Conservation (phyloP, 1,284 basidiomycete species). For the Marasmius oreades region DNA sequence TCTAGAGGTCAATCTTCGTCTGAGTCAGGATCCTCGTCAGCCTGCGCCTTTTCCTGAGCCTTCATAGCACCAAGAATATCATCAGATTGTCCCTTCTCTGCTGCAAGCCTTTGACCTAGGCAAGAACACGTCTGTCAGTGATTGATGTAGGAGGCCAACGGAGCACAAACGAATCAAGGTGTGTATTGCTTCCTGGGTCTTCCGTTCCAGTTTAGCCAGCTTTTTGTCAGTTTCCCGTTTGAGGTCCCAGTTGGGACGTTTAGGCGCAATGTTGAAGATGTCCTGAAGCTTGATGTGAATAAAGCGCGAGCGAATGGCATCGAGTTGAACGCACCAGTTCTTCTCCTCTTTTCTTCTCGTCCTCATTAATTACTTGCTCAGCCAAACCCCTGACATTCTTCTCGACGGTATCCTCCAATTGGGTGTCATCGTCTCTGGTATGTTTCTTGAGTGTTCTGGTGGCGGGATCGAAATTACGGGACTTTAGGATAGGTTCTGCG, state of each 20-base stretch:
- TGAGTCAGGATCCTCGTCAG: constrained; percentile 42
- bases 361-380: constrained; percentile 80
- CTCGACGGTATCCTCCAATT: constrained; percentile 85
- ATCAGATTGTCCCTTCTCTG: constrained; percentile 73
- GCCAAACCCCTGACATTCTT: constrained; percentile 81
- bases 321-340: constrained; percentile 68
- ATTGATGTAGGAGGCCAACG: constrained; percentile 20
- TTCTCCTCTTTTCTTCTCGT: constrained; percentile 79
- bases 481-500: constrained; percentile 55
- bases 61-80: constrained; percentile 78
- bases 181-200: constrained; percentile 90
- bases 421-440: constrained; percentile 44
- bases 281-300: constrained; percentile 53
- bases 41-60: constrained; percentile 55
- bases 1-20: constrained; percentile 38
- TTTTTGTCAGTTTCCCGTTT: constrained; percentile 94
- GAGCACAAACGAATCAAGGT: constrained; percentile 80
- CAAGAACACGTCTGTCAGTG: constrained; percentile 14
- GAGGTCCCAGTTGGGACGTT: constrained; percentile 95
- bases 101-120: constrained; percentile 70
- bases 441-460: constrained; percentile 75
- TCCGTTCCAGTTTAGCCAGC: constrained; percentile 82
- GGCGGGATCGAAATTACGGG: constrained; percentile 84
- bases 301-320: background rate
- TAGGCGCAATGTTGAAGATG: constrained; percentile 94